phyloP scores from a whole-genome alignment of 2,329 filamentous ascomycete species.

The Nothophoma quercina region DNA sequence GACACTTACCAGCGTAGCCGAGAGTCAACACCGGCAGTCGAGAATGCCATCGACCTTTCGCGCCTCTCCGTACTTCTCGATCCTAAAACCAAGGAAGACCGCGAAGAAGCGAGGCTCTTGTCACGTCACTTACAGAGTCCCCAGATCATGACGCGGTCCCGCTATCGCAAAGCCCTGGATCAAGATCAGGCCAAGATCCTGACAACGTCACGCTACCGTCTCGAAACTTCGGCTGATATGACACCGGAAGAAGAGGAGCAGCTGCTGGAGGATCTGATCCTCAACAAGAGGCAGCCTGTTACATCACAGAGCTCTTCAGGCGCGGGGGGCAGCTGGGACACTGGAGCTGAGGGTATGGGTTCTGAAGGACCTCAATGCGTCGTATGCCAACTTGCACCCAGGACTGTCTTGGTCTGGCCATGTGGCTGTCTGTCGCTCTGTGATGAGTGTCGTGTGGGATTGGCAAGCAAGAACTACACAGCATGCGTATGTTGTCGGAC shows the following conservation, averaged over 20 bases:
- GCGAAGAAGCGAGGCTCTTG: conserved; percentile 80
- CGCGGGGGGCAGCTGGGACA: conserved; percentile 65
- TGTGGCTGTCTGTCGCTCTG: conserved; percentile 94
- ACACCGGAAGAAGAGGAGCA: conserved; percentile 63
- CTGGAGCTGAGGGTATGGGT: conserved; percentile 76
- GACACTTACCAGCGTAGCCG: conserved; percentile 57
- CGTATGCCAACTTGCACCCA: conserved; percentile 85
- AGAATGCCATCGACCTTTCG: conserved; percentile 62
- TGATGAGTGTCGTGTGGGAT: conserved; percentile 90
- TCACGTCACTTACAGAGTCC: conserved; percentile 78
- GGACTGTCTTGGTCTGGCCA: conserved; percentile 94
- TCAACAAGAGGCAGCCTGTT: conserved; percentile 60
- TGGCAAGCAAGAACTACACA: conserved; percentile 97
- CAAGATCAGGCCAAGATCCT: conserved; percentile 75
- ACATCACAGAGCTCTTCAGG: conserved; percentile 22
- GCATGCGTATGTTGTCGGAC: conserved; percentile 94
- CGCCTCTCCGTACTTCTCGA: conserved; percentile 83
- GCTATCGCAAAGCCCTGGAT: conserved; percentile 73
- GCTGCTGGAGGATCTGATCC: conserved; percentile 66
- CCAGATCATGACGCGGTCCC: conserved; percentile 80
- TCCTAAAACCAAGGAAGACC: conserved; percentile 77
- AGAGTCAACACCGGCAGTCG: conserved; percentile 63
- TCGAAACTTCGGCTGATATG: conserved; percentile 47
- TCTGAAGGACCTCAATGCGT: conserved; percentile 84
- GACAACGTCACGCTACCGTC: conserved; percentile 49